Evolutionary conservation across 805 yeast genomes (phyloP).

Genomic region (Candida xiaguanensis): DNA sequence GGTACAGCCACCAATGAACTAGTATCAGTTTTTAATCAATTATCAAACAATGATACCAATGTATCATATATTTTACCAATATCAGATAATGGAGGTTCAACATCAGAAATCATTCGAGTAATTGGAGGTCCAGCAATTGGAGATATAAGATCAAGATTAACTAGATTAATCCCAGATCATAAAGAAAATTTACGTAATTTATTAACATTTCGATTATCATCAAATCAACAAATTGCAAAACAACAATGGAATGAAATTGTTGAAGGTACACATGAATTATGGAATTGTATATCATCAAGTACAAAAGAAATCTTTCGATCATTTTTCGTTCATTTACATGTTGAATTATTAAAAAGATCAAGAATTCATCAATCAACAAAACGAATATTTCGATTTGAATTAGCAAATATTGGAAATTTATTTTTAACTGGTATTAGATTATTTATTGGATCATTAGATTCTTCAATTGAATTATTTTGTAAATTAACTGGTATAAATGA

Average conservation of each 20-base stretch:
- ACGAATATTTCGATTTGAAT: constrained; percentile 64
- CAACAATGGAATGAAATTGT: constrained; percentile 74
- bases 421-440: constrained; percentile 78
- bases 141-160: constrained; percentile 78
- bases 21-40: constrained; percentile 26
- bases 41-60: constrained; percentile 10
- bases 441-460: constrained; percentile 79
- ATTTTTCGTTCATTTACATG: constrained; percentile 74
- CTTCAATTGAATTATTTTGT: constrained; percentile 73
- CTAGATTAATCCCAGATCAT: constrained; percentile 62
- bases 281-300: constrained; percentile 59
- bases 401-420: constrained; percentile 83
- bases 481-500: constrained; percentile 60
- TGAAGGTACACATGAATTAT: constrained; percentile 70
- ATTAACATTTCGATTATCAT: constrained; percentile 48
- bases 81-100: constrained; percentile 92
- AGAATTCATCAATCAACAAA: constrained; percentile 38
- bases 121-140: constrained; percentile 96
- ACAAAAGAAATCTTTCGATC: constrained; percentile 71
- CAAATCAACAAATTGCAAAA: constrained; percentile 50
- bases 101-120: constrained; percentile 80
- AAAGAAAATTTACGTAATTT: constrained; percentile 31
- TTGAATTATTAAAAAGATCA: constrained; percentile 67
- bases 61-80: constrained; percentile 75
- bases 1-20: constrained; percentile 87